phyloP scores from a whole-genome alignment of 75 land plant species.

The Cunninghamia lanceolata region DNA sequence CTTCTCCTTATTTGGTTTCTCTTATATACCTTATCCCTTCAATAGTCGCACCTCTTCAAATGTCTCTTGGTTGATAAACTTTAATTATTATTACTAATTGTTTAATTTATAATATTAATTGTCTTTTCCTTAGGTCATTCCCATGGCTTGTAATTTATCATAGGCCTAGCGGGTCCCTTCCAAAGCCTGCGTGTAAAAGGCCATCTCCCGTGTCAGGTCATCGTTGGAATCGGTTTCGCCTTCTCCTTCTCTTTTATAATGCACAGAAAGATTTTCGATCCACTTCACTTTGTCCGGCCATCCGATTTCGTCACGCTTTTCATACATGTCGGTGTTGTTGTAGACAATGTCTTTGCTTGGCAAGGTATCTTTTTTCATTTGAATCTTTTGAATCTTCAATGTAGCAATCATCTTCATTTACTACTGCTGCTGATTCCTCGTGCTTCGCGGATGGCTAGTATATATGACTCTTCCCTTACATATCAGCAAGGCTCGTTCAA shows the following conservation, averaged over 20 bases:
- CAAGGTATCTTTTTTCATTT: constrained; percentile 52
- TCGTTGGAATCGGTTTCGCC: constrained; percentile 78
- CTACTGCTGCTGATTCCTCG: too few species aligned
- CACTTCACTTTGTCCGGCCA: constrained; percentile 86
- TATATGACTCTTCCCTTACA: too few species aligned
- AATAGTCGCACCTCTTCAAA: too few species aligned
- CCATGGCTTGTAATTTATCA: constrained; percentile 55
- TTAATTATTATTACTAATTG: too few species aligned
- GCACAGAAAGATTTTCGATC: constrained; percentile 62
- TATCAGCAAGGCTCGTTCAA: too few species aligned
- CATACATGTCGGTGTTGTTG: constrained; percentile 61
- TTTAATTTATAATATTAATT: too few species aligned
- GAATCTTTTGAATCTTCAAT: constrained; percentile 19
- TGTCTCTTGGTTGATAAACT: too few species aligned
- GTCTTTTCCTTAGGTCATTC: too few species aligned
- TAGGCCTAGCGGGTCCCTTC: constrained; percentile 74
- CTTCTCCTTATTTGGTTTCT: too few species aligned
- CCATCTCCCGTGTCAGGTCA: constrained; percentile 75
- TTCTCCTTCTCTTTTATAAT: constrained; percentile 27
- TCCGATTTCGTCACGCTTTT: constrained; percentile 77
- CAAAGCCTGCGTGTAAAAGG: constrained; percentile 86
- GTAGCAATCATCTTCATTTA: too few species aligned
- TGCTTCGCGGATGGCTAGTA: too few species aligned
- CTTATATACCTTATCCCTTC: too few species aligned
- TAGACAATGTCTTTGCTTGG: constrained; percentile 60